A percentile compares a stretch with the other conserved stretches of the same genome.
phyloP scores from a whole-genome alignment of 352 stramenopile species.

The Phytophthora pistaciae region DNA sequence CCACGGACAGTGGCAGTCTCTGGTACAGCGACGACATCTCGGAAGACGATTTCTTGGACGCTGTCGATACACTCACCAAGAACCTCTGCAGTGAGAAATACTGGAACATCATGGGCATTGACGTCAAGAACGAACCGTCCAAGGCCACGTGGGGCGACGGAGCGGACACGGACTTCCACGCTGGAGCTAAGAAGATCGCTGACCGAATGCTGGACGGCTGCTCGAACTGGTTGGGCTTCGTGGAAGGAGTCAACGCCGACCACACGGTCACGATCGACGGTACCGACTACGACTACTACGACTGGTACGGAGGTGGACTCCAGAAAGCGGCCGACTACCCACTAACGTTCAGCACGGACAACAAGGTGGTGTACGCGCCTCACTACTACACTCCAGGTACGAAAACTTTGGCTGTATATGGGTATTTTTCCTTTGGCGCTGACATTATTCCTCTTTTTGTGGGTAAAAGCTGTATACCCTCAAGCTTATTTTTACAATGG shows the following conservation, averaged over 20 bases:
- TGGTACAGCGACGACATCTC: slow-evolving; percentile 55
- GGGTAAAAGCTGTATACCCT: slow-evolving; percentile 49
- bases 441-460: background rate
- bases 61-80: slow-evolving; percentile 57
- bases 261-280: slow-evolving; percentile 57
- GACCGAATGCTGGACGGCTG: slow-evolving; percentile 75
- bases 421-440: too few relatives aligned
- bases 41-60: slow-evolving; percentile 52
- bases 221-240: slow-evolving; percentile 74
- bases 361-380: slow-evolving; percentile 84
- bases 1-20: slow-evolving; percentile 44
- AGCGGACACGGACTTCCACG: slow-evolving; percentile 51
- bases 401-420: background rate
- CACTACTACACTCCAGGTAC: slow-evolving; percentile 72
- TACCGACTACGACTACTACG: slow-evolving; percentile 62
- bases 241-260: slow-evolving; percentile 67
- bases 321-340: slow-evolving; percentile 50
- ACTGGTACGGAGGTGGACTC: slow-evolving; percentile 72
- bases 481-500: slow-evolving; percentile 68
- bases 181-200: slow-evolving; percentile 57
- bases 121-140: slow-evolving; percentile 71
- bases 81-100: slow-evolving; percentile 61
- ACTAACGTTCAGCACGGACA: slow-evolving; percentile 50
- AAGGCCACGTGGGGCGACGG: slow-evolving; percentile 60
- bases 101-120: slow-evolving; percentile 71